Conservation (phyloP, 129 eudicot genomes). For the Ambrosia trifida region DNA sequence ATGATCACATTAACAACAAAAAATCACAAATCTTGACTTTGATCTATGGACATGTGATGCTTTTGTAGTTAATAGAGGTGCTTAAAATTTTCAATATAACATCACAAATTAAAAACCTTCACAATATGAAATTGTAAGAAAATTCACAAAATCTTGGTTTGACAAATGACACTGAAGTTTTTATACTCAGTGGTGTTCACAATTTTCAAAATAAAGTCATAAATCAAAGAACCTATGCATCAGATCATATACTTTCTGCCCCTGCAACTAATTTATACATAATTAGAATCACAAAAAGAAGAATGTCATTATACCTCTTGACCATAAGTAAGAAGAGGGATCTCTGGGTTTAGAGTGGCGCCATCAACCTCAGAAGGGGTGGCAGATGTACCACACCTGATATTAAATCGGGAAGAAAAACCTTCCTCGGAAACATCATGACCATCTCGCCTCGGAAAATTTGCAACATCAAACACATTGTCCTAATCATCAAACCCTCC, state of each 20-base stretch:
- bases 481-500: too few species aligned
- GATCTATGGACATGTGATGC: background rate
- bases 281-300: too few species aligned
- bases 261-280: too few species aligned
- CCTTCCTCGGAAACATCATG: slow-evolving; percentile 47
- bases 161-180: background rate
- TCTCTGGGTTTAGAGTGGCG: slow-evolving; percentile 41
- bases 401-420: slow-evolving; percentile 44
- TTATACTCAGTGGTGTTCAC: too few species aligned
- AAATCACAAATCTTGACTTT: background rate
- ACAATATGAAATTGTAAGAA: background rate
- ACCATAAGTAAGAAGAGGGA: slow-evolving; percentile 82
- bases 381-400: slow-evolving; percentile 42
- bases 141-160: too few species aligned
- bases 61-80: background rate
- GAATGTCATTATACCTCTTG: too few species aligned
- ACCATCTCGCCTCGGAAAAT: too few species aligned
- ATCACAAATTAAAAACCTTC: background rate
- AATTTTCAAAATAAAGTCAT: too few species aligned
- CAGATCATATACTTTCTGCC: background rate
- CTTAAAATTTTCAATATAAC: background rate
- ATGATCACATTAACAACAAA: slow-evolving; percentile 6
- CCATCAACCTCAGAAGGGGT: slow-evolving; percentile 56
- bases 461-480: too few species aligned
- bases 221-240: too few species aligned